Base-by-base conservation (phyloP, 208 protist species). In the Kentomonas sorsogonicus region DNA sequence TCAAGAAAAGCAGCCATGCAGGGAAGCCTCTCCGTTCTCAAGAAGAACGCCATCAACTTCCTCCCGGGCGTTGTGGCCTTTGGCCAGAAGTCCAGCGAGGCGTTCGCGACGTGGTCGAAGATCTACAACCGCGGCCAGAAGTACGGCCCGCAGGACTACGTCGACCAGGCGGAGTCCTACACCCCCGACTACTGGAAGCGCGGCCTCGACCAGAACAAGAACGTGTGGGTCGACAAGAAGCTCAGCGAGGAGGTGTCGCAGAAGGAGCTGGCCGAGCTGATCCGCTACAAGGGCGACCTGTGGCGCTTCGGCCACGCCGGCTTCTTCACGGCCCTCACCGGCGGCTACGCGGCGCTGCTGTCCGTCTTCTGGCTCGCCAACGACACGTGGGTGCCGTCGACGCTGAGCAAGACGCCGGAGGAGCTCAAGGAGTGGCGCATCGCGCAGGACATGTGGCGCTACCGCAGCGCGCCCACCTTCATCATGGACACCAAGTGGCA, bases 221-320 rank as follows among this genome's bases (percentile, higher is more conserved):
- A 95, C 73, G 87, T 95, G 79, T 95, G 86, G 86, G 84, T 95
- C 23, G 89, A 95, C 67, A 91, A 65, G 76, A 76, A 82, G 57
- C 86, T 95, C 67, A 89, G 77, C 55, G 79, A 83, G 61, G 76
- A 78, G 57, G 86, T 95, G 25, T 85, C 80, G 29, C 86, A 83
- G 60, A 74, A 86, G 72, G 85, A 95, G 44, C 40, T 95, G 27
- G 86, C 84, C 29, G 62, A 83, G 74, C 71, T 93, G 25, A 90
- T 92, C 69, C 60, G 67, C 41, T 89, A 85, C 72, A 93, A 93
- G 72, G 36, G 78, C 26, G 89, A 95, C 66, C 69, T 92, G 55
- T 95, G 84, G 81, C 71, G 82, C 27, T 77, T 95, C 69, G 72
- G 64, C 9, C 89, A 95, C 62, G 65, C 70, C 54, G 55, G 55